These are phyloP conservation scores for Suhomyces pyralidae DNA, from an alignment of 805 yeast genomes.

Conservation along the genomic window DNA sequence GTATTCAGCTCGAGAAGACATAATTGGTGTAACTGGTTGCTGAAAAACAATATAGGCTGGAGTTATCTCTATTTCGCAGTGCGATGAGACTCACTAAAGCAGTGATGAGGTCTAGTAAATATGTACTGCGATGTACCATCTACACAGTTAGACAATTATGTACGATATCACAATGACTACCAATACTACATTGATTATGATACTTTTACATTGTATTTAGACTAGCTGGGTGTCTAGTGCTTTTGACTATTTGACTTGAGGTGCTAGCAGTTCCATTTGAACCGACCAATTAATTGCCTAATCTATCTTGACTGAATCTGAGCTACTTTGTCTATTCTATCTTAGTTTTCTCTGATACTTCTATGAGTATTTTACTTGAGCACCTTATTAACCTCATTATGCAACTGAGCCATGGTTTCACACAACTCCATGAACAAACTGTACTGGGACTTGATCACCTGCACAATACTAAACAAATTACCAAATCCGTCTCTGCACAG, in stretches of 20 bases:
- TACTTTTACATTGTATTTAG: not conserved
- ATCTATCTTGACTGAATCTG: too few relatives aligned
- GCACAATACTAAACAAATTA: conserved; percentile 46
- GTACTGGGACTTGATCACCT: conserved; percentile 66
- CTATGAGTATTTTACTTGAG: conserved; percentile 1
- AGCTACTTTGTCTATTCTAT: not conserved
- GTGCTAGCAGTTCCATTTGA: too few relatives aligned
- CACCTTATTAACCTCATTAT: conserved; percentile 33
- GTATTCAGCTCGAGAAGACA: conserved; percentile 29
- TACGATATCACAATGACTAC: too few relatives aligned
- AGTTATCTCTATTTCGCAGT: not conserved
- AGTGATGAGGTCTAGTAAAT: not conserved
- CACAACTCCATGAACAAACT: conserved; percentile 71
- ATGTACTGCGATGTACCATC: too few relatives aligned
- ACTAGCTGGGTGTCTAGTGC: not conserved
- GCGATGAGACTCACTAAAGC: not conserved
- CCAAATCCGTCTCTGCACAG: conserved; percentile 40
- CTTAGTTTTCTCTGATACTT: not conserved
- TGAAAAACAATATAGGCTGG: too few relatives aligned
- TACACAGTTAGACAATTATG: too few relatives aligned
- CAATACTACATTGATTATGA: too few relatives aligned
- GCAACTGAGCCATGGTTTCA: conserved; percentile 69
- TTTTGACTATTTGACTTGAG: too few relatives aligned
- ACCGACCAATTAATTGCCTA: too few relatives aligned
- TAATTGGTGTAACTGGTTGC: not conserved